Evolutionary conservation across 345 rosid species (phyloP), one percentile per base, ranked within the genome.

Genomic region (Salix purpurea): DNA sequence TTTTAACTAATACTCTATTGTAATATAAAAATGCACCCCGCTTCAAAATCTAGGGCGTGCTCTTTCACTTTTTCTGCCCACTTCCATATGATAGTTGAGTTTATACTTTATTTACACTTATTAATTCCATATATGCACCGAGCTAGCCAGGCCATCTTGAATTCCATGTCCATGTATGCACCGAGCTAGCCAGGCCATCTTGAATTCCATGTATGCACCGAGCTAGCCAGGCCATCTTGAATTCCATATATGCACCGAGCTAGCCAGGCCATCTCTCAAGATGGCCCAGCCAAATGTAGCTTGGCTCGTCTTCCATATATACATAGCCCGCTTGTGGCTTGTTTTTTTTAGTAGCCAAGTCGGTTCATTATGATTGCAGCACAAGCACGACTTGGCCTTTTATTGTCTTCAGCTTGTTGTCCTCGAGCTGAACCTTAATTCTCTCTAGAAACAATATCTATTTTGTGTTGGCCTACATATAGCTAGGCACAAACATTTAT

Each of bases 1-100:
- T 36, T 28, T 6, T 19, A 37, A 68, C 44, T 36, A 65, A 74
- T 76, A 73, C 74, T 77, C 72, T 72, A 50, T 71, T 76, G 70
- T 67, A 64, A 42, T 74, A 56, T 76, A 66, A 68, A 79, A 70
- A 37, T 77, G 50, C 69, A 54, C 75, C 65, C 82, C 82, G 77
- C 84, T 76, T 86, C 28, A 83, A 81, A 70, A 42, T 82, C 82
- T 71, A 82, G 81, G 77, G 78, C 89, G 76, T 81, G 85, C 84
- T 74, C 56, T 42, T 67, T 39, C 30, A 65, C 65, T n/a, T 69
- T 50, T 58, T 61, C 37, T 46, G 7, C 28, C 37, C 37, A 16
- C 39, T 44, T 39, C 62, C 75, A 50, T 58, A 68, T 61, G 13
- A 62, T 44, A 13, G 50, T 44, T 44, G 3, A 44, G 24, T n/a